Base-by-base conservation (phyloP, 257 asterid genomes). In the Primulina tabacum region DNA sequence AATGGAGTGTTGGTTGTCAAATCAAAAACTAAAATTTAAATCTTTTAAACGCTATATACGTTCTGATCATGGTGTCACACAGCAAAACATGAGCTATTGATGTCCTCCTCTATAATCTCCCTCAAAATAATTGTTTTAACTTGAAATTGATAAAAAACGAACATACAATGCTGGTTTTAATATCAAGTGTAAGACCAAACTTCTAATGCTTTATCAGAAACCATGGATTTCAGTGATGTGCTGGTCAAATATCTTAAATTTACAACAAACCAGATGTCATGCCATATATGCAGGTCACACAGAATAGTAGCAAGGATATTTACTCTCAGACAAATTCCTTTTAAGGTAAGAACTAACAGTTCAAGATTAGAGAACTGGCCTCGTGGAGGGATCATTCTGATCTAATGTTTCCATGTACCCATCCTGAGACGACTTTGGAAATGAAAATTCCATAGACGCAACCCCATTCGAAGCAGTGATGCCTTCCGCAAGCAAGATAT, bases 401-500 rank as follows among this genome's bases (percentile, higher is more conserved):
- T 89, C 89, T 26, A 68, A 67, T 20, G 89, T 30, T 57, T 88
- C 96, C 93, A 83, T 87, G 87, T 65, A 88, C 10, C 73, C 80
- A 64, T 88, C 95, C 32, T 81, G 82, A 64, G 92, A 70, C 9
- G 90, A 71, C 56, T 75, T 68, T 0, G 95, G 89, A 61, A 89
- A 81, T 8, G 89, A 82, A 73, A 86, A 91, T 3, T 92, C 92
- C 95, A 88, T 78, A 1, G 87, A 86, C 40, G 90, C 90, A 73
- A 91, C 82, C 60, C 96, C 99, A 57, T 91, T 91, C 47, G 95
- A 88, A 47, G 87, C 77, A 75, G 85, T 75, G 57, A 89, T 77
- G 62, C 97, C 97, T 75, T 92, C 98, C 4, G 96, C 92, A 61
- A 86, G 87, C 68, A 91, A 73, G 70, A 91, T 92, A 77, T 94